These are phyloP conservation scores for Phyllosticta capitalensis DNA, from an alignment of 2,329 filamentous ascomycete species.

Conservation along the genomic window DNA sequence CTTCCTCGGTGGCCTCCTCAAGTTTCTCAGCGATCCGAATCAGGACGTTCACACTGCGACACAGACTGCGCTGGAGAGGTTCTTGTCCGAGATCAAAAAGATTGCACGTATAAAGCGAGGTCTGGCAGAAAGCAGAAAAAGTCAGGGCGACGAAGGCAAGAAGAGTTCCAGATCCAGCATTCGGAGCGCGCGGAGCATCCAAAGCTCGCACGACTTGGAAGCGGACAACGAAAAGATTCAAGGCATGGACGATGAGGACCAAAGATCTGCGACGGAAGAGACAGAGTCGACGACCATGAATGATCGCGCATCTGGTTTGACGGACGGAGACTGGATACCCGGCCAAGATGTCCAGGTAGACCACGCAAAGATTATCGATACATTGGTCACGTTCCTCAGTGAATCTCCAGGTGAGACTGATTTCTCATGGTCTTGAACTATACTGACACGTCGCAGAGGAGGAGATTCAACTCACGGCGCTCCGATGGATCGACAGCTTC, in stretches of 20 bases:
- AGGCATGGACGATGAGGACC: constrained; percentile 42
- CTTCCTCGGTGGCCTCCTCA: constrained; percentile 80
- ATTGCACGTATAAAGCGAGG: constrained; percentile 90
- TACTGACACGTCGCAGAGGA: constrained; percentile 52
- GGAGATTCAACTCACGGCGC: constrained; percentile 79
- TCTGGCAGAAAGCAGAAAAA: constrained; percentile 73
- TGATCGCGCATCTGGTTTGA: constrained; percentile 36
- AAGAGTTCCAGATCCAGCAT: constrained; percentile 56
- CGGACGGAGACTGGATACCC: constrained; percentile 91
- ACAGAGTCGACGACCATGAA: constrained; percentile 25
- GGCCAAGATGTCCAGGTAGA: constrained; percentile 95
- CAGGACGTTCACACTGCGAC: constrained; percentile 91
- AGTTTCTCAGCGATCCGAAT: constrained; percentile 86
- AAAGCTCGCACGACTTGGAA: constrained; percentile 15
- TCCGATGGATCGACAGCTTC: constrained; percentile 93
- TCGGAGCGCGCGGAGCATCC: constrained; percentile 22
- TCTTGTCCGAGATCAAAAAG: constrained; percentile 86
- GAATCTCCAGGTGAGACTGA: constrained; percentile 57
- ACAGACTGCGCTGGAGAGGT: constrained; percentile 78
- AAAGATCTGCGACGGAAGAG: constrained; percentile 32
- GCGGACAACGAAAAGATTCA: constrained; percentile 51
- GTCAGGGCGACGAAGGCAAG: constrained; percentile 54
- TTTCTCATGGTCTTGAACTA: constrained; percentile 13
- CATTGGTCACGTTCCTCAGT: constrained; percentile 80
- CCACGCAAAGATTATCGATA: constrained; percentile 83